Evolutionary conservation across 1,139 yeast genomes (phyloP).

Genomic region (Taiozyma sp.): DNA sequence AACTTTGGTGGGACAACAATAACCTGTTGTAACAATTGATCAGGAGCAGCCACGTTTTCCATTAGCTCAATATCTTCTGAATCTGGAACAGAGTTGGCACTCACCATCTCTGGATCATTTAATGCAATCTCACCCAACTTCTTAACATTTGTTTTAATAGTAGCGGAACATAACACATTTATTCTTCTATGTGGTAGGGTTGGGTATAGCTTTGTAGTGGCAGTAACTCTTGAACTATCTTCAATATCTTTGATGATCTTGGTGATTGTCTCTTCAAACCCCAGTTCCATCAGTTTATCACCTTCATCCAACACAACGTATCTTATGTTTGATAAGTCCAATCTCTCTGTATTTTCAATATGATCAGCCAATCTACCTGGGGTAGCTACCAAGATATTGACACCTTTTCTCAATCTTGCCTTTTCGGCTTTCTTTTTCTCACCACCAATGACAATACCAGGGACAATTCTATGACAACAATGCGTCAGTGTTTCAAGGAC

Average conservation of each 20-base stretch:
- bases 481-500: constrained; percentile 69
- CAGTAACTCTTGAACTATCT: constrained; percentile 36
- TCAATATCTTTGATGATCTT: constrained; percentile 63
- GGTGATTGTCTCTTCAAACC: constrained; percentile 89
- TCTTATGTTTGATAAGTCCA: constrained; percentile 68
- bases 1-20: constrained; percentile 88
- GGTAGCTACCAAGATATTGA: constrained; percentile 89
- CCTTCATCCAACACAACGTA: constrained; percentile 94
- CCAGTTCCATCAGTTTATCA: constrained; percentile 89
- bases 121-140: constrained; percentile 77
- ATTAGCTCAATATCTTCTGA: constrained; percentile 34
- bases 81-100: constrained; percentile 38
- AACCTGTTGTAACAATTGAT: constrained; percentile 76
- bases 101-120: constrained; percentile 65
- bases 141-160: constrained; percentile 77
- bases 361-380: constrained; percentile 97
- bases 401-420: constrained; percentile 90
- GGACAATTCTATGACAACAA: constrained; percentile 80
- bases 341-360: constrained; percentile 76
- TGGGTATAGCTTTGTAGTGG: constrained; percentile 40
- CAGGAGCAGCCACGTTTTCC: constrained; percentile 65
- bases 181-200: constrained; percentile 66
- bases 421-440: constrained; percentile 98
- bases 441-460: constrained; percentile 95
- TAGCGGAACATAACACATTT: constrained; percentile 90